Evolutionary conservation across 257 asterid species (phyloP).

Genomic region (Verbena officinalis): DNA sequence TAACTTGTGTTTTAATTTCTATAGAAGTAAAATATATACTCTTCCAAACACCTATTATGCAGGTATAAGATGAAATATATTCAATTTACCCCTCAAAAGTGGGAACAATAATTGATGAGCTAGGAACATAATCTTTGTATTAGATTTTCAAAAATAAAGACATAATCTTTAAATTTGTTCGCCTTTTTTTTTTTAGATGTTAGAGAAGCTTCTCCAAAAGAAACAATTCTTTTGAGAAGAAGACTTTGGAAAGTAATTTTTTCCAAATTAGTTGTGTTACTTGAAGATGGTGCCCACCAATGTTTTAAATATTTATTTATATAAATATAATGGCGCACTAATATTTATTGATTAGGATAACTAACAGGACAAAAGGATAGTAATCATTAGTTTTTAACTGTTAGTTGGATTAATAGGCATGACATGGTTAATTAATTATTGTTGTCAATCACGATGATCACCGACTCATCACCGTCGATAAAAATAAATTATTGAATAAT

Average conservation of each 20-base stretch:
- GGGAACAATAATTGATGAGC: constrained; percentile 26
- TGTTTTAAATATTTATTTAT: background rate
- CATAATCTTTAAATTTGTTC: constrained; percentile 18
- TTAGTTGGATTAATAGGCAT: background rate
- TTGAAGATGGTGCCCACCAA: constrained; percentile 24
- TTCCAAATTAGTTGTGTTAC: background rate
- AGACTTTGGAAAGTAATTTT: no score
- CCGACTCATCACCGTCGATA: no score
- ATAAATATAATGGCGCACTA: constrained; percentile 5
- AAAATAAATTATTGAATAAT: no score
- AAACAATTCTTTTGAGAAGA: background rate
- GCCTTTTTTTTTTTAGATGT: no score
- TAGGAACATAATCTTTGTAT: constrained; percentile 23
- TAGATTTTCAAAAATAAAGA: no score
- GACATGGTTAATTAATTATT: background rate
- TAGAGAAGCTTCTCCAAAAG: constrained; percentile 31
- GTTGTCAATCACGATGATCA: no score
- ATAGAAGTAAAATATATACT: no score
- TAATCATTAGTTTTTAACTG: constrained; percentile 33
- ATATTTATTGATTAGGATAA: background rate
- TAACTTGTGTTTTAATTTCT: no score
- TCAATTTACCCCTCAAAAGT: constrained; percentile 10
- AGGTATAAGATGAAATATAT: no score
- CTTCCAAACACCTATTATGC: no score
- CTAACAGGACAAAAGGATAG: background rate